Evolutionary conservation across 1,284 basidiomycete species (phyloP).

Genomic region (Pisolithus thermaeus): DNA sequence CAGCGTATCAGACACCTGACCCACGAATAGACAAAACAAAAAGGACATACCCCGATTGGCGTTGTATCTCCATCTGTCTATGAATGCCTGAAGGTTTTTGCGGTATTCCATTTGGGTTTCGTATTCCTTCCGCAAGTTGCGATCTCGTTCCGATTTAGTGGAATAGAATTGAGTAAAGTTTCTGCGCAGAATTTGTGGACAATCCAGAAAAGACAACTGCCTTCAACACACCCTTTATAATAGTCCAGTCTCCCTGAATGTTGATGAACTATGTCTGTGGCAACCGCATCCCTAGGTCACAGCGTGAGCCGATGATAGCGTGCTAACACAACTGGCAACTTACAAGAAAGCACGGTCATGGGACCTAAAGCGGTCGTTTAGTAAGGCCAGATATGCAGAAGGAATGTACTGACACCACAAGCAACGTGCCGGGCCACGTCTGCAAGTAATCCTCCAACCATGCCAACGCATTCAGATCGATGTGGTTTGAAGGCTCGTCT

Average conservation of each 20-base stretch:
- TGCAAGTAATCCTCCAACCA: constrained; percentile 96
- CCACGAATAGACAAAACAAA: background rate
- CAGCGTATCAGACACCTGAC: constrained; percentile 1
- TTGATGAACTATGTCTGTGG: constrained; percentile 95
- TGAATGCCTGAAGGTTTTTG: constrained; percentile 94
- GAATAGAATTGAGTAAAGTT: constrained; percentile 99
- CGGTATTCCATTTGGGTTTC: constrained; percentile 95
- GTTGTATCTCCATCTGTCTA: constrained; percentile 95
- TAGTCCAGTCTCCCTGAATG: constrained; percentile 95
- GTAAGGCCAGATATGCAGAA: background rate
- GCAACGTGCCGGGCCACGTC: constrained; percentile 90
- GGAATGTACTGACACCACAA: constrained; percentile 73
- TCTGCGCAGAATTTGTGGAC: constrained; percentile 39
- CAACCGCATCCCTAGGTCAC: constrained; percentile 74
- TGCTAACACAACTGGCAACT: constrained; percentile 18
- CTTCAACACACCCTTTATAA: constrained; percentile 67
- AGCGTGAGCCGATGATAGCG: background rate
- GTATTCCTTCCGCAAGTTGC: constrained; percentile 90
- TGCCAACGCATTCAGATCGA: constrained; percentile 78
- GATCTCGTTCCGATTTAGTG: constrained; percentile 92
- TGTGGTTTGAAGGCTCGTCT: constrained; percentile 98
- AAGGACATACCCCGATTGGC: constrained; percentile 66
- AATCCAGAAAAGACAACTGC: background rate
- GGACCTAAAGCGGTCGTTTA: constrained; percentile 47
- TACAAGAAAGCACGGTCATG: constrained; percentile 97